phyloP scores from a whole-genome alignment of 768 basidiomycete species.

The Hortiboletus flavorubellus region DNA sequence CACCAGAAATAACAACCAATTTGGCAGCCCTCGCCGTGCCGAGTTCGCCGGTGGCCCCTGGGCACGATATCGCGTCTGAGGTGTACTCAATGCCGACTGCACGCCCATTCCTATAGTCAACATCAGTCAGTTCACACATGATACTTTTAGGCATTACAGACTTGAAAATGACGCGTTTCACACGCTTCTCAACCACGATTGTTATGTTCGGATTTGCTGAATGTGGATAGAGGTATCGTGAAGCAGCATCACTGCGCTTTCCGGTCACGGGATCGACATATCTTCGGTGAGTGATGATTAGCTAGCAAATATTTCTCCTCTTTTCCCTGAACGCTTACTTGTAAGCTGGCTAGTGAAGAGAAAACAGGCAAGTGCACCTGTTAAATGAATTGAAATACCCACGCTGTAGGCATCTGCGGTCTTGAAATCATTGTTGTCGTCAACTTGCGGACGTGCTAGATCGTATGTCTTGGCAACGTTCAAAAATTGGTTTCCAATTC shows the following conservation, averaged over 20 bases:
- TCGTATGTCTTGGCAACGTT: conserved; percentile 46
- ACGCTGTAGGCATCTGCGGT: conserved; percentile 25
- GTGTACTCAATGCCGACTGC: conserved; percentile 39
- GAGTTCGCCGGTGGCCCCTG: conserved; percentile 4
- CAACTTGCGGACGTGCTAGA: conserved; percentile 38
- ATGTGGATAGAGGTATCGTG: conserved; percentile 37
- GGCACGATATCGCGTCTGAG: conserved; percentile 25
- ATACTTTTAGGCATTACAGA: neutral
- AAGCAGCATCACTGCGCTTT: conserved; percentile 31
- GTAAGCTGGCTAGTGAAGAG: conserved; percentile 10
- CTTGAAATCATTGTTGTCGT: conserved; percentile 49
- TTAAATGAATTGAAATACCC: conserved; percentile 4
- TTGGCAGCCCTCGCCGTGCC: conserved; percentile 27
- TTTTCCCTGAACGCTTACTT: conserved; percentile 8
- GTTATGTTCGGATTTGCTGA: conserved; percentile 29
- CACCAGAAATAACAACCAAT: conserved; percentile 49
- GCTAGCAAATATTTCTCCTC: too few species aligned
- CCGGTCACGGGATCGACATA: conserved; percentile 48
- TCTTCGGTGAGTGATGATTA: conserved; percentile 30
- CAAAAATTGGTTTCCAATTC: conserved; percentile 42
- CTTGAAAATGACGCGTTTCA: conserved; percentile 9
- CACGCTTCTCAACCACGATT: conserved; percentile 27
- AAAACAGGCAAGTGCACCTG: neutral
- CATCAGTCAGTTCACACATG: neutral
- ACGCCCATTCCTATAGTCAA: conserved; percentile 25